Percentiles rank a stretch among this genome's conserved stretches.
Evolutionary conservation across 495 filamentous ascomycete genomes (phyloP).

Genomic region (Penicillium flavigenum): DNA sequence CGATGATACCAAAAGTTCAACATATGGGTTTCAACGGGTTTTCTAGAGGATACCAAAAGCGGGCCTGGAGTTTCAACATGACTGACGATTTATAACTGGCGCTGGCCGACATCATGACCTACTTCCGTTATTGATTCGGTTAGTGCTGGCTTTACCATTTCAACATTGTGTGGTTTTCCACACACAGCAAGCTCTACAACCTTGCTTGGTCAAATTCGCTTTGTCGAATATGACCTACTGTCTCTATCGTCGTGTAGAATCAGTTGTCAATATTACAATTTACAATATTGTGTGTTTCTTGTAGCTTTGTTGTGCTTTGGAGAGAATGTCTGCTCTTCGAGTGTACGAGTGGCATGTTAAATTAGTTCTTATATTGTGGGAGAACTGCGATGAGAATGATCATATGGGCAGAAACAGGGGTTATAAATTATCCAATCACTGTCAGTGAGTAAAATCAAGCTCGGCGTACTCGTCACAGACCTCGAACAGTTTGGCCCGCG

Average conservation of each 20-base stretch:
- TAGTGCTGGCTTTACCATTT: constrained; percentile 35
- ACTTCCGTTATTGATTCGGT: constrained; percentile 33
- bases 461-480: too few species aligned
- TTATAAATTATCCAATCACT: too few species aligned
- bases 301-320: not conserved
- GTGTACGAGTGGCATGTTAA: too few species aligned
- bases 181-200: constrained; percentile 14
- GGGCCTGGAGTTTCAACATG: constrained; percentile 55
- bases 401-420: too few species aligned
- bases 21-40: constrained; percentile 47
- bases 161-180: constrained; percentile 32
- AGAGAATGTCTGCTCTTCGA: too few species aligned
- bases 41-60: constrained; percentile 50
- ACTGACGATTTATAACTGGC: constrained; percentile 61
- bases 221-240: constrained; percentile 21
- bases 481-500: too few species aligned
- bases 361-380: too few species aligned
- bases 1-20: constrained; percentile 56
- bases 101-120: not conserved
- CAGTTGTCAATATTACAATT: constrained; percentile 30
- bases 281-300: not conserved
- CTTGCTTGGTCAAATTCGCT: constrained; percentile 24
- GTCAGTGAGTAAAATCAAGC: too few species aligned
- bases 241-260: constrained; percentile 29
- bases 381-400: too few species aligned